Evolutionary conservation across 768 basidiomycete genomes (phyloP), one percentile per base, ranked within the genome.

Genomic region (Gymnopilus junonius): DNA sequence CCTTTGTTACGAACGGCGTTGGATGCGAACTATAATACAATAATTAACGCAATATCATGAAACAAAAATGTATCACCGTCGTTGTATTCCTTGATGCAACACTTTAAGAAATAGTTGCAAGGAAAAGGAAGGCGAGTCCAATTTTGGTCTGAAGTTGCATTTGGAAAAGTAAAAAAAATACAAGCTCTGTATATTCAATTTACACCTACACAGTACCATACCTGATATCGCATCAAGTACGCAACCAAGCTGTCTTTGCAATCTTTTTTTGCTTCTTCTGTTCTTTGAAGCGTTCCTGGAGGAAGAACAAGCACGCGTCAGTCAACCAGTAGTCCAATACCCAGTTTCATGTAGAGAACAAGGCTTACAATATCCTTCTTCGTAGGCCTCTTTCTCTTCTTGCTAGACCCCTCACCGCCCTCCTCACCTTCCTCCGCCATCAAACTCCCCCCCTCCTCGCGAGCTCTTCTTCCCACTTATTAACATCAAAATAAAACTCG

Each of bases 241-340:
- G 87, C 69, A 94, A 73, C 93, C 92, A 94, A 8, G 93, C 93
- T 1, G 92, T 94, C 80, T 93, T 94, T 39, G 92, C 91, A 8
- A 93, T 87, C 77, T 94, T 94, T 80, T 94, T 94, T 71, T 80
- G 76, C 66, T 77, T 83, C 75, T 94, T 94, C 79, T 92, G 89
- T 72, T 93, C 91, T 71, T 90, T 92, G 74, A 90, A 94, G 42
- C 91, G 87, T 67, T 94, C 91, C 92, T 93, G 73, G 45, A 66
- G 8, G 61, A 54, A 46, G 64, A 51, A 61, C 20, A 68, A 54
- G 35, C 1, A 46, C 11, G 25, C 45, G 11, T 57, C 21, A 63
- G 31, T 37, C 64, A 39, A 50, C 25, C 39, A 32, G n/a, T 39
- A 63, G 35, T 56, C 37, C 32, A 56, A 55, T 53, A 6, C n/a